phyloP scores from a whole-genome alignment of 2,329 filamentous ascomycete genomes.

The Fusarium sororula region DNA sequence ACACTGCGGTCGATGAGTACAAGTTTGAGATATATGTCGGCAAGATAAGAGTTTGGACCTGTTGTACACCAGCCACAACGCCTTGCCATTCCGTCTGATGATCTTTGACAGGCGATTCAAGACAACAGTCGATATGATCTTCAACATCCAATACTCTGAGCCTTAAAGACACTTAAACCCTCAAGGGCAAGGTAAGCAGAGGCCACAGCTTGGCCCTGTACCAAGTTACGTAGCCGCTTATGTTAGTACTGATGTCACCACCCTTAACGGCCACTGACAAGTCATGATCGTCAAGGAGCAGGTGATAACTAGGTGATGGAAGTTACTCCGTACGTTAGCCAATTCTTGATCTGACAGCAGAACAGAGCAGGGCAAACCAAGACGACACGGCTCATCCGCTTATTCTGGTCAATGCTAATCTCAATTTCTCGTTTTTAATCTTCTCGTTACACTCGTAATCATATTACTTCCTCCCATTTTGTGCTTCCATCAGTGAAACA shows the following conservation, averaged over 20 bases:
- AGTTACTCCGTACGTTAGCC: not conserved
- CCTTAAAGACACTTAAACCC: constrained; percentile 6
- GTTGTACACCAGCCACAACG: constrained; percentile 15
- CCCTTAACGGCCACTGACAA: constrained; percentile 20
- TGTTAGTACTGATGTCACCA: constrained; percentile 29
- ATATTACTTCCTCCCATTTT: constrained; percentile 2
- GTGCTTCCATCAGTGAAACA: constrained; percentile 16
- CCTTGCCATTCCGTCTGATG: constrained; percentile 8
- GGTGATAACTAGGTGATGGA: not conserved
- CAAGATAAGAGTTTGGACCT: constrained; percentile 10
- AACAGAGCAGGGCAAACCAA: not conserved
- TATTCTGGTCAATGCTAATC: not conserved
- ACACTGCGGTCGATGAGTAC: not conserved
- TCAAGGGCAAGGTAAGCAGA: constrained; percentile 31
- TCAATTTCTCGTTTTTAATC: not conserved
- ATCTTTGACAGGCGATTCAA: constrained; percentile 1
- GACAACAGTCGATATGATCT: not conserved
- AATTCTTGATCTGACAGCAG: constrained; percentile 31
- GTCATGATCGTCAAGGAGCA: constrained; percentile 4
- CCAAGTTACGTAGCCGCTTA: constrained; percentile 17
- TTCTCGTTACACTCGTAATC: not conserved
- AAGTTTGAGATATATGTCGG: not conserved
- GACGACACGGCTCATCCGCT: not conserved
- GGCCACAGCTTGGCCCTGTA: constrained; percentile 2
- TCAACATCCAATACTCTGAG: constrained; percentile 1